These are phyloP conservation scores for Truncatella angustata DNA, from an alignment of 2,329 filamentous ascomycete genomes.

Conservation along the genomic window DNA sequence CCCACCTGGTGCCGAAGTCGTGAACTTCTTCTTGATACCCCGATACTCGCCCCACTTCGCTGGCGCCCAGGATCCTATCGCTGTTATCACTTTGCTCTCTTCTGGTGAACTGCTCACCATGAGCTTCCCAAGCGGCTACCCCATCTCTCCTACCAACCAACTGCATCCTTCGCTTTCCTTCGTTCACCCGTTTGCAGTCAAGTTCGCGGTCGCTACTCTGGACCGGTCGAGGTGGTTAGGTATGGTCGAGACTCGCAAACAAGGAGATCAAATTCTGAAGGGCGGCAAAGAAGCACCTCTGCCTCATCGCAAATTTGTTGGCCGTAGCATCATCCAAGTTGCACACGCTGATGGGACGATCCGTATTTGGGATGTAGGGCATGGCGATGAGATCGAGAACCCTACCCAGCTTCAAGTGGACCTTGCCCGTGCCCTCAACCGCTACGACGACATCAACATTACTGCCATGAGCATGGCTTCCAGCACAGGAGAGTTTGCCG, in stretches of 20 bases:
- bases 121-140: slow-evolving; percentile 88
- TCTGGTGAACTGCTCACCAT: slow-evolving; percentile 88
- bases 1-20: slow-evolving; percentile 72
- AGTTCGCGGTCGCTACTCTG: slow-evolving; percentile 68
- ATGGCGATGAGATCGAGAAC: slow-evolving; percentile 93
- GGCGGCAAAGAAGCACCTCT: slow-evolving; percentile 74
- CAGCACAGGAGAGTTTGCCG: slow-evolving; percentile 80
- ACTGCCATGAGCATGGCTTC: slow-evolving; percentile 77
- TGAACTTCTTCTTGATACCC: slow-evolving; percentile 81
- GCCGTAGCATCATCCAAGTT: slow-evolving; percentile 79
- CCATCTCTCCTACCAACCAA: slow-evolving; percentile 89
- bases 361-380: slow-evolving; percentile 89
- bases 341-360: slow-evolving; percentile 89
- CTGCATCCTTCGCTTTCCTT: slow-evolving; percentile 84
- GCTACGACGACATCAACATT: slow-evolving; percentile 75
- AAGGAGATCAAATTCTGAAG: slow-evolving; percentile 73
- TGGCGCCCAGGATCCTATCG: slow-evolving; percentile 87
- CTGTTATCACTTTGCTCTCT: slow-evolving; percentile 72
- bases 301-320: slow-evolving; percentile 73
- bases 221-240: slow-evolving; percentile 83
- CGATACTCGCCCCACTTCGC: slow-evolving; percentile 80
- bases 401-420: slow-evolving; percentile 79
- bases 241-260: slow-evolving; percentile 78
- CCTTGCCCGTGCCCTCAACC: slow-evolving; percentile 75
- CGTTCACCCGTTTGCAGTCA: slow-evolving; percentile 84